phyloP scores from a whole-genome alignment of 1,139 yeast species.

The Yamadazyma spencermartinsiae region DNA sequence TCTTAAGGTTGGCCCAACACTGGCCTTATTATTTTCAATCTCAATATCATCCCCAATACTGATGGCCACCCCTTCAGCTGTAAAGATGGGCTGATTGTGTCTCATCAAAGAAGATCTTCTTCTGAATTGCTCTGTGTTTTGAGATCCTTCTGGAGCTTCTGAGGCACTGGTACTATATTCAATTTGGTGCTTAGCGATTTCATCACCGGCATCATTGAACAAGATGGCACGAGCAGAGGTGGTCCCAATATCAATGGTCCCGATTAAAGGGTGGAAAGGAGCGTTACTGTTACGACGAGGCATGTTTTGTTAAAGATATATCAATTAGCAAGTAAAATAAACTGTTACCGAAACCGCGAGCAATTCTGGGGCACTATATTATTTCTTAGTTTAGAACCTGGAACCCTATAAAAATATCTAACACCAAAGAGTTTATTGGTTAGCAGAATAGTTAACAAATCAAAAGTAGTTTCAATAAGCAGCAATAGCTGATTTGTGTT shows the following conservation, averaged over 20 bases:
- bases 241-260: slow-evolving; percentile 88
- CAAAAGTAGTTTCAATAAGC: too few relatives aligned
- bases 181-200: slow-evolving; percentile 84
- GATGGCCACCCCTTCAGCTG: slow-evolving; percentile 75
- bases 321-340: neutral
- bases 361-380: too few relatives aligned
- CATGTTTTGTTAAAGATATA: slow-evolving; percentile 19
- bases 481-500: too few relatives aligned
- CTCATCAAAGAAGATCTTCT: slow-evolving; percentile 50
- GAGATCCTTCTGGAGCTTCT: slow-evolving; percentile 47
- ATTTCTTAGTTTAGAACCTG: too few relatives aligned
- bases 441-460: too few relatives aligned
- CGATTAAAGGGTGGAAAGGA: slow-evolving; percentile 53
- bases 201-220: slow-evolving; percentile 71
- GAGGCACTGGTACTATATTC: slow-evolving; percentile 81
- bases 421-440: too few relatives aligned
- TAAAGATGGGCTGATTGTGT: slow-evolving; percentile 59
- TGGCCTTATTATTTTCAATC: slow-evolving; percentile 57
- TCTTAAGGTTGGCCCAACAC: slow-evolving; percentile 66
- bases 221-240: slow-evolving; percentile 91
- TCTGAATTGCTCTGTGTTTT: slow-evolving; percentile 51
- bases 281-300: slow-evolving; percentile 45
- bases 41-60: slow-evolving; percentile 57
- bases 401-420: too few relatives aligned
- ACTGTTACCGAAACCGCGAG: too few relatives aligned